Percentiles rank a stretch among this genome's conserved stretches.
These are phyloP conservation scores for Cyclotella choctawhatcheeana DNA, from an alignment of 108 stramenopile species.

Conservation along the genomic window DNA sequence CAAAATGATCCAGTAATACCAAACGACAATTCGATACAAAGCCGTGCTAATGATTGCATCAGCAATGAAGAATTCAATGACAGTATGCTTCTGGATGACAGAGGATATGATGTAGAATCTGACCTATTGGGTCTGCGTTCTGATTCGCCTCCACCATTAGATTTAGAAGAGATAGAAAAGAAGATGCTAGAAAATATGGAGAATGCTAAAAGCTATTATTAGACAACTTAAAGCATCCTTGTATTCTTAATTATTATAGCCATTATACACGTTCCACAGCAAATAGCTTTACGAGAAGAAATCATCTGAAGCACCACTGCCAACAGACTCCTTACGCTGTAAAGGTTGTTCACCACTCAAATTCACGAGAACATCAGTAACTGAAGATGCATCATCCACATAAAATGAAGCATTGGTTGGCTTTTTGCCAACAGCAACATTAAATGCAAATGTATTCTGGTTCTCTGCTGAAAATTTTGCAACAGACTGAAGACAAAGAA, in stretches of 20 bases:
- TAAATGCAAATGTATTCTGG: constrained; percentile 66
- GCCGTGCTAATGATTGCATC: not conserved
- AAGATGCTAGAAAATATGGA: constrained; percentile 44
- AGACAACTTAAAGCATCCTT: not conserved
- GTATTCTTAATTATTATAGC: too few relatives aligned
- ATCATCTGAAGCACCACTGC: constrained; percentile 14
- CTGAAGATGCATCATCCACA: constrained; percentile 83
- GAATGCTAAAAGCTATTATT: constrained; percentile 29
- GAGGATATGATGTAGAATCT: constrained; percentile 50
- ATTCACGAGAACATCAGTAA: constrained; percentile 70
- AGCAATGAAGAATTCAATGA: constrained; percentile 11
- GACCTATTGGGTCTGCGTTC: constrained; percentile 50
- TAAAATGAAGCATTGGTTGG: constrained; percentile 84
- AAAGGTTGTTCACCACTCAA: constrained; percentile 44
- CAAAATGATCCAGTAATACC: not conserved
- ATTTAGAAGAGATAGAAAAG: constrained; percentile 52
- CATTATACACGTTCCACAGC: too few relatives aligned
- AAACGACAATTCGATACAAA: not conserved
- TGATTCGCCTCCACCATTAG: constrained; percentile 49
- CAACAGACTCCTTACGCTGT: constrained; percentile 21
- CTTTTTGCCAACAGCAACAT: constrained; percentile 88
- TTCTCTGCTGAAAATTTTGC: constrained; percentile 79
- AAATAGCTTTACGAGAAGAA: too few relatives aligned
- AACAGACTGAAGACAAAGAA: constrained; percentile 53
- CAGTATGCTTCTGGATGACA: constrained; percentile 25